Evolutionary conservation across 805 yeast species (phyloP).

Genomic region (Lipomyces sp.): DNA sequence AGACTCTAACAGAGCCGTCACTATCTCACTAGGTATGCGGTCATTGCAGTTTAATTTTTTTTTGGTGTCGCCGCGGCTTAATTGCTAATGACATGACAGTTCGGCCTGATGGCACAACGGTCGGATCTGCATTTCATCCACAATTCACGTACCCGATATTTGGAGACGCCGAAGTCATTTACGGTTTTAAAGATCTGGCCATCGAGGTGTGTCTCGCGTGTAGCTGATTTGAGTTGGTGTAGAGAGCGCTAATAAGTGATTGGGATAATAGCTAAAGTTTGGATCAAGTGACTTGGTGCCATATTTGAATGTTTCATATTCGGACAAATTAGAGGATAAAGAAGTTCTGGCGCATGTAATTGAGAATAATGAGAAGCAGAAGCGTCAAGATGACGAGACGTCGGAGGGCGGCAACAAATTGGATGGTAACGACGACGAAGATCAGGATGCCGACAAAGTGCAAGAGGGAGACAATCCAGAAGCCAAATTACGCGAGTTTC

Average conservation of each 20-base stretch:
- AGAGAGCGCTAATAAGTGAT: neutral
- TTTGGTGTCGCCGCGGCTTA: neutral
- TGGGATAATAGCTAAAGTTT: conserved; percentile 53
- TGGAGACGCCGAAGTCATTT: conserved; percentile 88
- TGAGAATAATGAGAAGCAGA: conserved; percentile 15
- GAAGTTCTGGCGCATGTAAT: conserved; percentile 22
- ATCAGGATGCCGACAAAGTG: conserved; percentile 3
- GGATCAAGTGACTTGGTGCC: conserved; percentile 79
- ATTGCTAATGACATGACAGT: conserved; percentile 14
- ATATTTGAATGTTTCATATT: conserved; percentile 63
- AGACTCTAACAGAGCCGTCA: conserved; percentile 70
- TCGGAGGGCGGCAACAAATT: conserved; percentile 23
- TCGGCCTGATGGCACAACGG: conserved; percentile 11
- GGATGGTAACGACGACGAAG: conserved; percentile 26
- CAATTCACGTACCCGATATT: conserved; percentile 88
- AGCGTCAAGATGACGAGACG: conserved; percentile 14
- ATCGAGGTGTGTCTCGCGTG: conserved; percentile 52
- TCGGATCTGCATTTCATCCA: conserved; percentile 61
- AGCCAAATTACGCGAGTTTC: conserved; percentile 56
- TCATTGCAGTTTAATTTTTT: neutral
- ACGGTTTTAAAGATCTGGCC: conserved; percentile 75
- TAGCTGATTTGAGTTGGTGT: neutral
- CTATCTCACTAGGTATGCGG: conserved; percentile 51
- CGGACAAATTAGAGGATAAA: conserved; percentile 52
- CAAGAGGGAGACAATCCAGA: conserved; percentile 53